Conservation (phyloP, 176 grass and related monocot genomes). For the Rhynchospora tenuis region DNA sequence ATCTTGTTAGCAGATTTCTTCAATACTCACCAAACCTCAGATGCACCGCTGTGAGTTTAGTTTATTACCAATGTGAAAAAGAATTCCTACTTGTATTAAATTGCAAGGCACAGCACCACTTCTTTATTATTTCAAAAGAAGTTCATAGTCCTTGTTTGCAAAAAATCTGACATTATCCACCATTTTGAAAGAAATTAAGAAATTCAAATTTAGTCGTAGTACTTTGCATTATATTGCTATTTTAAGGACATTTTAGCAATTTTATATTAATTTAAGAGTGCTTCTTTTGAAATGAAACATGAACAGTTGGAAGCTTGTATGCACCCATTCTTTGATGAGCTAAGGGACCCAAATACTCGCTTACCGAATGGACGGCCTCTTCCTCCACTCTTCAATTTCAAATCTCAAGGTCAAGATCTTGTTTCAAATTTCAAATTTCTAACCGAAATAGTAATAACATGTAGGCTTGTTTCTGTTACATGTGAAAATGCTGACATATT, state of each 20-base stretch:
- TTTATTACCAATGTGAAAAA: background rate
- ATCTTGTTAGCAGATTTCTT: conserved; percentile 85
- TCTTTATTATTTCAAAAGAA: background rate
- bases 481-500: conserved; percentile 7
- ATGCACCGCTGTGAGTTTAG: conserved; percentile 76
- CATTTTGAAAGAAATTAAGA: background rate
- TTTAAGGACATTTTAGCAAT: background rate
- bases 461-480: background rate
- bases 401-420: conserved; percentile 51
- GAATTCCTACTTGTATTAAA: background rate
- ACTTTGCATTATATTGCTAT: background rate
- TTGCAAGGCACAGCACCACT: background rate
- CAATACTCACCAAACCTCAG: conserved; percentile 90
- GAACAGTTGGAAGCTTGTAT: conserved; percentile 83
- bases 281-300: conserved; percentile 2
- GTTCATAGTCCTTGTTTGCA: background rate
- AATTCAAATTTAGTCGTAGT: background rate
- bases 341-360: conserved; percentile 75
- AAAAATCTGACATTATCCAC: background rate
- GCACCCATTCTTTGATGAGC: conserved; percentile 94
- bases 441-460: background rate
- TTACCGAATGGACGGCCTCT: conserved; percentile 77
- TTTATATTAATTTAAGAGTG: background rate
- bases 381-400: conserved; percentile 89
- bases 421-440: background rate